phyloP scores from a whole-genome alignment of 169 alveolate genomes.

The Eimeria tenella region DNA sequence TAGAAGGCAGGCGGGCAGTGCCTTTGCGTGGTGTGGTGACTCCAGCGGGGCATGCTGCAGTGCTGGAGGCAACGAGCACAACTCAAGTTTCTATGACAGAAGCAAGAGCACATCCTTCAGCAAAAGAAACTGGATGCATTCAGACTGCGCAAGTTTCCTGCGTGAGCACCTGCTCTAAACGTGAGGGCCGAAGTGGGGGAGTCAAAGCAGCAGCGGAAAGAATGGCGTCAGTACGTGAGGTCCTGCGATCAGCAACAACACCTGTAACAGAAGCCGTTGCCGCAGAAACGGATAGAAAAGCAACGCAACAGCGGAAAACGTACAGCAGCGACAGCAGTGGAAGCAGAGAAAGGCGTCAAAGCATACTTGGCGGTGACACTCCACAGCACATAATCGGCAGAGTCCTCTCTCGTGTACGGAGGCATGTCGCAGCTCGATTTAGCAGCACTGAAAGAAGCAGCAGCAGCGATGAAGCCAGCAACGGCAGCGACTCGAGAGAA shows the following conservation, averaged over 20 bases:
- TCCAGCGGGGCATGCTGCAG: not conserved
- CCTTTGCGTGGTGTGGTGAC: not conserved
- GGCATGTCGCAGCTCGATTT: constrained; percentile 34
- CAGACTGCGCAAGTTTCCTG: too few species aligned
- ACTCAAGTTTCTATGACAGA: not conserved
- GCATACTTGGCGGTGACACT: constrained; percentile 6
- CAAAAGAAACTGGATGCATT: not conserved
- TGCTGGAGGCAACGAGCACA: not conserved
- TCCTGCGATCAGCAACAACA: not conserved
- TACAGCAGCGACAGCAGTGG: not conserved
- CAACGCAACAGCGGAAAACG: not conserved
- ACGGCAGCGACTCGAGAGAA: not conserved
- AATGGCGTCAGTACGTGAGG: constrained; percentile 10
- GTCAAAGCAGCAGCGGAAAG: constrained; percentile 19
- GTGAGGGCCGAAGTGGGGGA: not conserved
- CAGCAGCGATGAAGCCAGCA: constrained; percentile 1
- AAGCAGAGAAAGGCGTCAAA: not conserved
- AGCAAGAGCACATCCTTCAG: not conserved
- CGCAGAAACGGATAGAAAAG: not conserved
- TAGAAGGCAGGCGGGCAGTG: constrained; percentile 25
- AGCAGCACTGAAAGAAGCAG: constrained; percentile 16
- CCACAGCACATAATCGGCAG: constrained; percentile 15
- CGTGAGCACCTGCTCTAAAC: too few species aligned
- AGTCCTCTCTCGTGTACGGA: constrained; percentile 43
- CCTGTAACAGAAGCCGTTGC: not conserved